Conservation (phyloP, 305 asterid species). For the Fraxinus paxiana region DNA sequence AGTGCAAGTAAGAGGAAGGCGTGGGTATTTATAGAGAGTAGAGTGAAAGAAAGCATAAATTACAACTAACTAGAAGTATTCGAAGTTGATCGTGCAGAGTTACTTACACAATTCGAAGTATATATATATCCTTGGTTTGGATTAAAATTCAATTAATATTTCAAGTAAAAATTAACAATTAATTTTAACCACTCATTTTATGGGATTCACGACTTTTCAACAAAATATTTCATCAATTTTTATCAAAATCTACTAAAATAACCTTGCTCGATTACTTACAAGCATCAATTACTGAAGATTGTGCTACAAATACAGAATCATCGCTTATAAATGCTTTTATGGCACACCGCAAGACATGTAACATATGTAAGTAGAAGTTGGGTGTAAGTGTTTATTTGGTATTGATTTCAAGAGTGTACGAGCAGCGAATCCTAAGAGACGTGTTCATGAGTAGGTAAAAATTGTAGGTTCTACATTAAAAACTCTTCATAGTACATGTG, state of each 20-base stretch:
- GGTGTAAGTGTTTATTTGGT: not conserved
- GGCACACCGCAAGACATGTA: not conserved
- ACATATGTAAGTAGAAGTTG: not conserved
- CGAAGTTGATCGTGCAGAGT: not conserved
- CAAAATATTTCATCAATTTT: no score
- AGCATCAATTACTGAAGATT: not conserved
- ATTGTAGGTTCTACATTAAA: no score
- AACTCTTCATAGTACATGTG: no score
- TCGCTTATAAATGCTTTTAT: not conserved
- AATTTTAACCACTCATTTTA: no score
- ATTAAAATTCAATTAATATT: no score
- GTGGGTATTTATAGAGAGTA: constrained; percentile 39
- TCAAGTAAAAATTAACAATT: no score
- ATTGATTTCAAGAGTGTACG: not conserved
- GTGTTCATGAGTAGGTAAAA: not conserved
- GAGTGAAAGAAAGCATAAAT: constrained; percentile 13
- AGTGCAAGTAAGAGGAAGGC: constrained; percentile 28
- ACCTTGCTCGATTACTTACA: not conserved
- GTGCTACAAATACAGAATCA: not conserved
- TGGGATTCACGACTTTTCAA: no score
- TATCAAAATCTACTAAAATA: no score
- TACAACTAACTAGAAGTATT: not conserved
- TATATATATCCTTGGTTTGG: no score
- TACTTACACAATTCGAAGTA: not conserved
- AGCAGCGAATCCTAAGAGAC: not conserved